phyloP scores from a whole-genome alignment of 1,139 yeast species.

The Diutina neorugosa region DNA sequence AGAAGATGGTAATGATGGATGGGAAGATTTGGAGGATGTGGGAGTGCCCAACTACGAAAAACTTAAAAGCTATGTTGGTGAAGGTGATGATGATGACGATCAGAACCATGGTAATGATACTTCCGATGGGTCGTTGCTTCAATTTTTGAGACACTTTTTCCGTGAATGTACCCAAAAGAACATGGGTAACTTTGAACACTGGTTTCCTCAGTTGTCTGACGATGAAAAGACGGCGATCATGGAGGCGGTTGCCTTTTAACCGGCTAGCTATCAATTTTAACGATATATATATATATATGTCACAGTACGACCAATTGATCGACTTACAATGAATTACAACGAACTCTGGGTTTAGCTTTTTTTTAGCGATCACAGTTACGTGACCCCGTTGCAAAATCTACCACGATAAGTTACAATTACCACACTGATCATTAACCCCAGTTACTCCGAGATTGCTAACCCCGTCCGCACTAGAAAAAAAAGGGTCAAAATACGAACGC shows the following conservation, averaged over 20 bases:
- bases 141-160: constrained; percentile 47
- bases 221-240: constrained; percentile 46
- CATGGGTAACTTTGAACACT: constrained; percentile 39
- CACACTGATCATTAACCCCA: too few species aligned
- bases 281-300: too few species aligned
- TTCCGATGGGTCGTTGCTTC: constrained; percentile 30
- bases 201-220: constrained; percentile 40
- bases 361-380: too few species aligned
- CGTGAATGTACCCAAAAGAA: constrained; percentile 47
- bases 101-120: constrained; percentile 13
- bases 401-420: neutral
- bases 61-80: constrained; percentile 38
- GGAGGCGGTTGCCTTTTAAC: constrained; percentile 25
- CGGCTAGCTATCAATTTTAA: too few species aligned
- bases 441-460: too few species aligned
- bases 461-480: neutral
- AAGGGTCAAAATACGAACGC: neutral
- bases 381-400: neutral
- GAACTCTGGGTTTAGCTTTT: too few species aligned
- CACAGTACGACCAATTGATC: too few species aligned
- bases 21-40: constrained; percentile 72
- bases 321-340: too few species aligned
- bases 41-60: constrained; percentile 52
- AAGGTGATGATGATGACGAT: constrained; percentile 30
- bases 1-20: constrained; percentile 44